Conservation (phyloP, 2,329 filamentous ascomycete genomes). For the Blastomyces gilchristii region DNA sequence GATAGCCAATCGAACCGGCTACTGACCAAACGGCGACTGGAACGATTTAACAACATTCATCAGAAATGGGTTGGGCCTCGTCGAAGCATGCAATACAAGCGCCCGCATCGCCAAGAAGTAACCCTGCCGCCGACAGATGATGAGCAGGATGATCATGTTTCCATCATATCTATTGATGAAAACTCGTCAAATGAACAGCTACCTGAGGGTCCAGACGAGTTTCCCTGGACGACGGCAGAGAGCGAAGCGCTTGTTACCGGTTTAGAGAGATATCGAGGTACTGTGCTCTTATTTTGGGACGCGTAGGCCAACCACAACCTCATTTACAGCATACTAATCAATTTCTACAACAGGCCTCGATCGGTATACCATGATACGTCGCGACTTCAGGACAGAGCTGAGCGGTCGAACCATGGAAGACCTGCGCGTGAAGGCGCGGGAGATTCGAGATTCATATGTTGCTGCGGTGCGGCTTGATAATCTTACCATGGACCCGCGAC, state of each 20-base stretch:
- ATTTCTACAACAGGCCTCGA: background rate
- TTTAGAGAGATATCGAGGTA: slow-evolving; percentile 9
- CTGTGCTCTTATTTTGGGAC: background rate
- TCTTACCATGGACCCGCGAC: background rate
- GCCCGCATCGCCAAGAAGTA: background rate
- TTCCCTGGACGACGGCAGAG: slow-evolving; percentile 4
- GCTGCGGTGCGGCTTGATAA: slow-evolving; percentile 7
- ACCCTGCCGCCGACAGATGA: background rate
- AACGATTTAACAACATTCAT: background rate
- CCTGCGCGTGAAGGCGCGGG: background rate
- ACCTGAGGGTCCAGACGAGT: background rate
- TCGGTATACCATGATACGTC: slow-evolving; percentile 7
- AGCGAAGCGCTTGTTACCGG: slow-evolving; percentile 5
- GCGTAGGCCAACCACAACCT: too few relatives aligned
- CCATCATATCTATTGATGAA: background rate
- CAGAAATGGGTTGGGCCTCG: background rate
- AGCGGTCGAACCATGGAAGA: slow-evolving; percentile 8
- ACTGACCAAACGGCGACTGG: background rate
- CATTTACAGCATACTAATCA: background rate
- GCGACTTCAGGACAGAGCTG: slow-evolving; percentile 2
- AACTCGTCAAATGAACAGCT: too few relatives aligned
- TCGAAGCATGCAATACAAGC: background rate
- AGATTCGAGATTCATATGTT: slow-evolving; percentile 9
- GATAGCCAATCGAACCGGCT: background rate
- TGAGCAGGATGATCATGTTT: background rate